Evolutionary conservation across 2,329 filamentous ascomycete genomes (phyloP), one percentile per base, ranked within the genome.

Genomic region (Ceratocystiopsis minuta): DNA sequence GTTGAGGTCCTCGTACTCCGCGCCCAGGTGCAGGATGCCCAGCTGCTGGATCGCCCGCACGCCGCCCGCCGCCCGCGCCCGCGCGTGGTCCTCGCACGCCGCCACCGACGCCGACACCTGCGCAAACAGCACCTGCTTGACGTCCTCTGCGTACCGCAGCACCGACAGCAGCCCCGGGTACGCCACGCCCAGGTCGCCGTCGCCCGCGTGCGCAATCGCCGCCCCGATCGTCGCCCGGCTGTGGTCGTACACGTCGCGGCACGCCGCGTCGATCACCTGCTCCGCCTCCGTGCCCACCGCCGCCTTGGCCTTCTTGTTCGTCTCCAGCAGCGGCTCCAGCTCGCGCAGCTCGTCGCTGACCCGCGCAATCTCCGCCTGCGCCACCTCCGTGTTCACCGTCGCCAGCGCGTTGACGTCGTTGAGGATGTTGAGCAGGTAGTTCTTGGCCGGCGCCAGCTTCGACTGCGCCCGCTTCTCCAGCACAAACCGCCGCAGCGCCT

Each of bases 391-490:
- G 57, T 98, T 98, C 51, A 94, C 84, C 0, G 69, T 75, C 6
- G 88, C 88, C 36, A 98, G 67, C 4, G 75, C 78, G 54, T 85
- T 68, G 45, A 98, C 68, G 54, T 98, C 90, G 51, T 84, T 80
- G 32, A 98, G 69, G 20, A 96, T 80, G 57, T 98, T 98, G 52
- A 93, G 66, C 1, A 98, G 73, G 55, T 98, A 98, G 2, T 88
- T 96, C 60, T 86, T 87, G 7, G 90, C 90, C 6, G 90, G 90
- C 1, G 90, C 88, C 45, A 98, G 71, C 63, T 98, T 98, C 10
- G 90, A 96, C 28, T 86, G 76, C 38, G 90, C 86, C 43, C 90
- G 76, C 66, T 96, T 96, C 57, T 98, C 90, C 20, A 98, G 68
- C 9, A 98, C 90, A 51, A 98, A 98, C 37, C 87, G 77, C 45